Conservation (phyloP, 1,284 basidiomycete genomes). For the Fomitopsis palustris region DNA sequence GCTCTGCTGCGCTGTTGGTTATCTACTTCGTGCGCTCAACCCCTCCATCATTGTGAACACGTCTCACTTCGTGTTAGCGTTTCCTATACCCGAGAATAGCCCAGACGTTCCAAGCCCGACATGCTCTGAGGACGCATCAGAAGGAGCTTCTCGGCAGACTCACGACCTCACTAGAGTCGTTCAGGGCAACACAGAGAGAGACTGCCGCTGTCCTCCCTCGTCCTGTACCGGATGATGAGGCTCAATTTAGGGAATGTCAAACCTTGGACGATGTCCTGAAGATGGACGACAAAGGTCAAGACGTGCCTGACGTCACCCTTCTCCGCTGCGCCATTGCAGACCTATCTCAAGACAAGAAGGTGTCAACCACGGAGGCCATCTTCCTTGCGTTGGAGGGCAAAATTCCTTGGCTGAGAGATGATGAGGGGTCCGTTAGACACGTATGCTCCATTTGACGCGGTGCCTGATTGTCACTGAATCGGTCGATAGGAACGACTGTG, state of each 20-base stretch:
- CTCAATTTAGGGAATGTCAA: slow-evolving; percentile 41
- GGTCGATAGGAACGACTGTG: slow-evolving; percentile 50
- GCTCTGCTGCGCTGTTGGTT: slow-evolving; percentile 52
- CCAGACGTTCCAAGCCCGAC: slow-evolving; percentile 55
- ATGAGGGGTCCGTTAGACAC: slow-evolving; percentile 48
- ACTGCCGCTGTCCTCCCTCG: slow-evolving; percentile 54
- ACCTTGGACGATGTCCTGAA: slow-evolving; percentile 45
- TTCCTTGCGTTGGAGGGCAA: slow-evolving; percentile 53
- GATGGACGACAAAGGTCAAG: slow-evolving; percentile 28
- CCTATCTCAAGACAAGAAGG: slow-evolving; percentile 37
- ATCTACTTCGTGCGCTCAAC: slow-evolving; percentile 43
- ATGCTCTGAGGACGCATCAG: slow-evolving; percentile 57
- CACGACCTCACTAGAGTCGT: slow-evolving; percentile 44
- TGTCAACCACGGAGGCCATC: slow-evolving; percentile 53
- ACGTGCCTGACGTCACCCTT: slow-evolving; percentile 48
- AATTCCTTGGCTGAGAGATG: slow-evolving; percentile 51
- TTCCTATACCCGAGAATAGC: slow-evolving; percentile 65
- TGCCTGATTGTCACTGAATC: background rate
- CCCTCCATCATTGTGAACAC: background rate
- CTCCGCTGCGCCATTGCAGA: slow-evolving; percentile 60
- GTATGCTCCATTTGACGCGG: slow-evolving; percentile 30
- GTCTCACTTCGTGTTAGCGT: slow-evolving; percentile 37
- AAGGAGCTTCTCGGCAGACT: slow-evolving; percentile 49
- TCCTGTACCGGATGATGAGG: slow-evolving; percentile 45
- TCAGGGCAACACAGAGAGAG: slow-evolving; percentile 51